Base-by-base conservation (phyloP, 2,329 filamentous ascomycete species). In the Verticillium tricorpus region DNA sequence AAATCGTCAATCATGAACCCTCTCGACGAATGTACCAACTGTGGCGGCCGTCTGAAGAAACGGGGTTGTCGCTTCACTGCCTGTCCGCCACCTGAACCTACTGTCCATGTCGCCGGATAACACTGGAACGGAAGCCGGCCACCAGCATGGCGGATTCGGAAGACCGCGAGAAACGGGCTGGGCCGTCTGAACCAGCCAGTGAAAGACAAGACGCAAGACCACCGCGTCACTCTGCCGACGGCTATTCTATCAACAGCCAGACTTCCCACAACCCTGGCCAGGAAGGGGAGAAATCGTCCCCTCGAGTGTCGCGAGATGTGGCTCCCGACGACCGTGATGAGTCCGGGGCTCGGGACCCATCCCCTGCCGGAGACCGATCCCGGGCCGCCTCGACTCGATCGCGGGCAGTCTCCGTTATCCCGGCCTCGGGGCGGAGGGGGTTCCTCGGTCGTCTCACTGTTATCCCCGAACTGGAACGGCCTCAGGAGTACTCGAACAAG, bases 391-490 rank as follows among this genome's bases (percentile, higher is more conserved):
- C 77, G 7, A 67, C 71, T 8, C 72, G 74, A 39, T 78, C 80
- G 7, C 71, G 72, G n/a, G 61, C 74, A 4, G 65, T 72, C 57
- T 63, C 69, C 37, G 66, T 83, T 55, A 71, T 86, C 15, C 78
- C 82, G 32, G 74, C 78, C 35, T 70, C 73, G 0, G 67, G 77
- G 62, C 84, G 92, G 57, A 82, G 92, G 69, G 93, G 93, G 0
- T 78, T 96, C 1, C 81, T 97, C 57, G 88, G 86, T 1, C 83
- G 83, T 40, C 79, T 96, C 14, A 80, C 90, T 1, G 63, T 96
- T 35, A 80, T 96, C 17, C 89, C 92, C 1, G 93, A 97, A 76
- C 86, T 96, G 15, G 86, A 91, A 56, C 81, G 88, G 35, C 90
- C 93, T 0, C 87, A 88, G 63, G 84, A 91, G 58, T 96, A 97